phyloP scores from a whole-genome alignment of 345 rosid genomes.

The Sisymbrium irio region DNA sequence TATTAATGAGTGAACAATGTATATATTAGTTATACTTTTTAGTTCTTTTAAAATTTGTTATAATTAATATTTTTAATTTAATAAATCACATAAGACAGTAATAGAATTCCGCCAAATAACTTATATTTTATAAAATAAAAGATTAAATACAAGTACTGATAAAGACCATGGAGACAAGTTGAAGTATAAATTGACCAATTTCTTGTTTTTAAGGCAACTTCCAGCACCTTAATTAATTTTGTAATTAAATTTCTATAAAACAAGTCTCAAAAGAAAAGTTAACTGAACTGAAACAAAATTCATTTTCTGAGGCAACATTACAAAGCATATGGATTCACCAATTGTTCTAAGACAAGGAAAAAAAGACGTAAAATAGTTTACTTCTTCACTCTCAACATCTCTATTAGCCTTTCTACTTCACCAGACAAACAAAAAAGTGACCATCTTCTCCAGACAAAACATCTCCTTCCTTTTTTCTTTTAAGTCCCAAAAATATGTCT shows the following conservation, averaged over 20 bases:
- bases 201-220: no score
- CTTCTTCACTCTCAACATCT: conserved; percentile 17
- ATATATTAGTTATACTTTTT: no score
- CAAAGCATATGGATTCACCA: conserved; percentile 24
- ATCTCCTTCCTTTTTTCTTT: not conserved
- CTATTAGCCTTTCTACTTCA: not conserved
- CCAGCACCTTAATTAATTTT: not conserved
- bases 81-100: no score
- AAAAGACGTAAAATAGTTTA: not conserved
- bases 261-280: not conserved
- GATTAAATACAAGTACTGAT: no score
- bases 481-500: conserved; percentile 88
- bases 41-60: no score
- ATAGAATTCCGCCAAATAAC: no score
- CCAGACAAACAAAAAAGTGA: conserved; percentile 17
- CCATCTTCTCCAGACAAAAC: conserved; percentile 7
- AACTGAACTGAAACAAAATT: conserved; percentile 15
- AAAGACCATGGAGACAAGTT: no score
- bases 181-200: no score
- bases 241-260: not conserved
- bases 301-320: conserved; percentile 6
- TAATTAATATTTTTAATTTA: no score
- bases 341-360: not conserved
- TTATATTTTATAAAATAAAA: no score
- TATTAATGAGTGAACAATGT: no score